These are phyloP conservation scores for Schizonepeta tenuifolia DNA, from an alignment of 257 asterid genomes.

Conservation along the genomic window DNA sequence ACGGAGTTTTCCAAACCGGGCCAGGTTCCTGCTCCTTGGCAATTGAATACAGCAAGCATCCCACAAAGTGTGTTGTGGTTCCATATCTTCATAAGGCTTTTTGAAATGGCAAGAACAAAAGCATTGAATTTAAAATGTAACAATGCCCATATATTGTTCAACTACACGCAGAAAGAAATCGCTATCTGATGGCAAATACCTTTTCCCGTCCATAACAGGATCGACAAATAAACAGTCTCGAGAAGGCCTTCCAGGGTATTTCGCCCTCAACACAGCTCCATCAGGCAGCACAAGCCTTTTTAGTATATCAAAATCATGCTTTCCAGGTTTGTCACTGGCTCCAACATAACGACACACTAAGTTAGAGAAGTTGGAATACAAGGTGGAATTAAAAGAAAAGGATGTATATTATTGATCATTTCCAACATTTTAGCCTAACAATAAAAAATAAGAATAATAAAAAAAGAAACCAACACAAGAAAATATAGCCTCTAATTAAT, in stretches of 20 bases:
- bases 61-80: conserved; percentile 56
- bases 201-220: conserved; percentile 59
- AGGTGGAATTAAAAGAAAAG: too few species aligned
- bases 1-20: conserved; percentile 43
- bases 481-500: too few species aligned
- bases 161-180: neutral
- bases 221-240: conserved; percentile 57
- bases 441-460: too few species aligned
- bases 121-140: neutral
- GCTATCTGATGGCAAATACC: conserved; percentile 30
- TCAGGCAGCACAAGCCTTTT: conserved; percentile 59
- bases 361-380: neutral
- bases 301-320: conserved; percentile 57
- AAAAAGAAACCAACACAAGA: too few species aligned
- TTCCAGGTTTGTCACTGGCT: conserved; percentile 63
- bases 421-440: too few species aligned
- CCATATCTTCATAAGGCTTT: conserved; percentile 66
- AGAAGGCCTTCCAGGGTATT: conserved; percentile 55
- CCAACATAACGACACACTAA: neutral
- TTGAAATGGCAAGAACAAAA: conserved; percentile 6
- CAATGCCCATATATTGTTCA: neutral
- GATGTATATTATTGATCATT: too few species aligned
- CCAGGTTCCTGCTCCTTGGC: conserved; percentile 70
- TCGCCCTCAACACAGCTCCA: conserved; percentile 62
- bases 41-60: conserved; percentile 58